A percentile compares a stretch with the other conserved stretches of the same genome.
These are phyloP conservation scores for Fusarium hainanense DNA, from an alignment of 2,329 filamentous ascomycete genomes.

Conservation along the genomic window DNA sequence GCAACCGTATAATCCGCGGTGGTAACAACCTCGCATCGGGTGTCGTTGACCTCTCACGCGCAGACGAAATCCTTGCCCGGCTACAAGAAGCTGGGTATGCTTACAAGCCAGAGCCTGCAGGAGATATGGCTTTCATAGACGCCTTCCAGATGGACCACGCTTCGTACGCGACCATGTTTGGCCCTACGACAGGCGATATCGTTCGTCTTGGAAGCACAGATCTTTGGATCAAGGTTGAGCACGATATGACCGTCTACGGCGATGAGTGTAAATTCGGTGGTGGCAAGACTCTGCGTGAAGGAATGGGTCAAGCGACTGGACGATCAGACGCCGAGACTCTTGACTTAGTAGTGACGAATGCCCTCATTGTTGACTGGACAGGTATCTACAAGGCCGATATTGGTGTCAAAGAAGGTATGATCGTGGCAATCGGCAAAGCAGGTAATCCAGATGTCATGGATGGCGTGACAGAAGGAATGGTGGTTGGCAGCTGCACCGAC, in stretches of 20 bases:
- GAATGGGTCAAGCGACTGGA: conserved; percentile 93
- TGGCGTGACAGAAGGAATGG: conserved; percentile 79
- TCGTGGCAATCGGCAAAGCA: conserved; percentile 91
- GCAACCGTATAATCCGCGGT: conserved; percentile 81
- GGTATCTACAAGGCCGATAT: conserved; percentile 98
- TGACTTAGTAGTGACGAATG: conserved; percentile 90
- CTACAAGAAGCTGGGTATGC: conserved; percentile 81
- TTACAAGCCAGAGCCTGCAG: conserved; percentile 75
- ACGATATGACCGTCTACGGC: conserved; percentile 84
- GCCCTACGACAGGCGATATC: conserved; percentile 88
- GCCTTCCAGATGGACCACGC: conserved; percentile 78
- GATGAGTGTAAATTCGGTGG: conserved; percentile 97
- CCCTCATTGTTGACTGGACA: conserved; percentile 87
- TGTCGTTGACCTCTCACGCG: conserved; percentile 70
- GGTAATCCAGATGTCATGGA: conserved; percentile 99
- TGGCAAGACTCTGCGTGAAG: conserved; percentile 91
- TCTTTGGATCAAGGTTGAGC: conserved; percentile 91
- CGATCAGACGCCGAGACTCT: conserved; percentile 76
- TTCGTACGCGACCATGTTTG: conserved; percentile 89
- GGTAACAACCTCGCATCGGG: conserved; percentile 86
- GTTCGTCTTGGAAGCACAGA: conserved; percentile 85
- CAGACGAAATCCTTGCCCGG: conserved; percentile 72
- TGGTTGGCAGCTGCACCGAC: conserved; percentile 90
- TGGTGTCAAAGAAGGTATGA: conserved; percentile 87
- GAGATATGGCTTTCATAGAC: conserved; percentile 65